Evolutionary conservation across 169 alveolate species (phyloP), one percentile per base, ranked within the genome.

Genomic region (Besnoitia besnoiti): DNA sequence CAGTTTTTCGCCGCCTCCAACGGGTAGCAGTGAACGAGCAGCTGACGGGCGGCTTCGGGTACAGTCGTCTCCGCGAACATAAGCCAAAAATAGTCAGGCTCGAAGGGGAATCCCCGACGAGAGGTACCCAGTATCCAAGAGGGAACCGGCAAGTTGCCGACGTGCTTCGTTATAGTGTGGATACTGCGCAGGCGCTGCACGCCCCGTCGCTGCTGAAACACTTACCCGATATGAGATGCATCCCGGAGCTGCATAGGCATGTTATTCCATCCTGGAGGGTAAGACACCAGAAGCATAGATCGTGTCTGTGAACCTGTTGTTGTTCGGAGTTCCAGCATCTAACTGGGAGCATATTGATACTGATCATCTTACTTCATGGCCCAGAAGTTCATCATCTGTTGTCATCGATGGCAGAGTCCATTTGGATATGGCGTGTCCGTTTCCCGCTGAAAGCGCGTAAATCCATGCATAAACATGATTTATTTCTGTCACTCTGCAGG

Each of bases 331-430:
- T 73, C 24, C 44, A 39, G 12, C 84, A 44, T 8, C 0, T 24
- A 33, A n/a, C n/a, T n/a, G n/a, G n/a, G n/a, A 27, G 84, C 84
- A 73, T 10, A 33, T 44, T 10, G 24, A 39, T 4, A 73, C 0
- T 39, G 46, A 5, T 2, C 46, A 44, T 39, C 84, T 33, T 39
- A 73, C 84, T 44, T 73, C 46, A 39, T 73, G 84, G 21, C 84
- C 84, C 12, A n/a, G 30, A 21, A 73, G 84, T 21, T 73, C 84
- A 39, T 73, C 84, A 33, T 73, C 84, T 73, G 84, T 24, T 73
- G 84, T 39, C 84, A 73, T 37, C 49, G 84, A 73, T 3, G 0
- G 49, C 21, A 39, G 42, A 33, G 40, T 73, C 84, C 84, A 73
- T 44, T 73, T 73, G 49, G 46, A 10, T 5, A 73, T 73, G 30